Evolutionary conservation across 352 stramenopile genomes (phyloP).

Genomic region (Peronospora belbahrii): DNA sequence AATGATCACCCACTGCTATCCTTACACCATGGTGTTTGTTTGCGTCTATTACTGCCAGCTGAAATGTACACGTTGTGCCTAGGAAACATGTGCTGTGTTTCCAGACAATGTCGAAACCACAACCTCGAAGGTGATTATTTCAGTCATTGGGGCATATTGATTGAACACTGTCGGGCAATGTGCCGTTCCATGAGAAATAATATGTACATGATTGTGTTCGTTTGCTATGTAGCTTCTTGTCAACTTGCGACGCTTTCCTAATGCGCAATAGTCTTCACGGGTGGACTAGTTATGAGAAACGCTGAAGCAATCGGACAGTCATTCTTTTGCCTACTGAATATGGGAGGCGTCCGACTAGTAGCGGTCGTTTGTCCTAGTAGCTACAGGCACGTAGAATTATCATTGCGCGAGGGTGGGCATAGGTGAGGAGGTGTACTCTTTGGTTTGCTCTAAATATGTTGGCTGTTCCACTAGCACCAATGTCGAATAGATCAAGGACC

Average conservation of each 20-base stretch:
- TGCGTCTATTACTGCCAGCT: conserved; percentile 51
- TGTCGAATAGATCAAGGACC: conserved; percentile 57
- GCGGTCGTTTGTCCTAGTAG: conserved; percentile 74
- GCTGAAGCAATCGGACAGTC: conserved; percentile 59
- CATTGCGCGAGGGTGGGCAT: background rate
- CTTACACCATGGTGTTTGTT: conserved; percentile 55
- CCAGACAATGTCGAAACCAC: conserved; percentile 55
- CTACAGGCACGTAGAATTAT: conserved; percentile 45
- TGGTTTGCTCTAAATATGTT: conserved; percentile 13
- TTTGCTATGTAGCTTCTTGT: conserved; percentile 46
- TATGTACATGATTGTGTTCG: background rate
- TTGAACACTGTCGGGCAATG: conserved; percentile 75
- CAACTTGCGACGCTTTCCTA: conserved; percentile 61
- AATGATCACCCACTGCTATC: conserved; percentile 77
- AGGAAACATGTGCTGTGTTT: conserved; percentile 70
- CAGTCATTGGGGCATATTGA: conserved; percentile 69
- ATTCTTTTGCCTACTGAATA: conserved; percentile 78
- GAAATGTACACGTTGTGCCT: conserved; percentile 65
- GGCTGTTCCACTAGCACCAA: conserved; percentile 79
- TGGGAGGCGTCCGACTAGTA: conserved; percentile 78
- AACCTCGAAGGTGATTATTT: conserved; percentile 86
- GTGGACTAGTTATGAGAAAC: conserved; percentile 73
- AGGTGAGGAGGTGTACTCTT: background rate
- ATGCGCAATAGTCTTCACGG: conserved; percentile 69
- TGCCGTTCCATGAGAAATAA: background rate